Evolutionary conservation across 805 yeast species (phyloP), one percentile per base, ranked within the genome.

Genomic region (Suhomyces kilbournensis): DNA sequence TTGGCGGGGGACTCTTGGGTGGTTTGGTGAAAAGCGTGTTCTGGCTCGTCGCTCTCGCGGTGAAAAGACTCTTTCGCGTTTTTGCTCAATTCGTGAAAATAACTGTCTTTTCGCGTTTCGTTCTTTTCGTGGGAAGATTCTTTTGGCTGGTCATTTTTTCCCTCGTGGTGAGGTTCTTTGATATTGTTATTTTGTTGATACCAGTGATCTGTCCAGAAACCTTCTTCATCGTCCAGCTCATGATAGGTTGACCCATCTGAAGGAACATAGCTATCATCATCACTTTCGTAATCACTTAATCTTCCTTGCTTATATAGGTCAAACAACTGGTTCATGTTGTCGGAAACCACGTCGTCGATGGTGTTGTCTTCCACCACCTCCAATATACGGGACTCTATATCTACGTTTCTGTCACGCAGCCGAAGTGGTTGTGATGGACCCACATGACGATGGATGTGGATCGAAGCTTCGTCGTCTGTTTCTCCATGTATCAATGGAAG

Each of bases 401-500:
- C 49, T 14, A 15, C 17, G 45, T 51, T 53, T 52, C 47, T 51
- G 56, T 19, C 51, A 44, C 40, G 56, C 55, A 53, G 19, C 49
- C 61, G 59, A 19, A 74, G 57, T 1, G 79, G 78, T 12, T 60
- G 58, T 1, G 77, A 66, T 1, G 74, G 75, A 1, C 77, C 77
- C 3, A 75, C 70, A 7, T 59, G 62, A 34, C 67, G 62, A 52
- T 70, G 63, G 25, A 72, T 58, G 57, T 75, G 79, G 35, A 74
- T 69, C 20, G 79, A 74, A 0, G 70, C 71, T 42, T 73, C 77
- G 35, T 75, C 78, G 50, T 72, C 78, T 1, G 76, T 70, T 46
- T 71, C 76, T 1, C 76, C 77, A 32, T 65, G 61, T 3, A 72
- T 59, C 4, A 55, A 55, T 3, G 78, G 79, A n/a, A 74, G 61